Evolutionary conservation across 148 eudicot species (phyloP), one percentile per base, ranked within the genome.

Genomic region (Silene conica): DNA sequence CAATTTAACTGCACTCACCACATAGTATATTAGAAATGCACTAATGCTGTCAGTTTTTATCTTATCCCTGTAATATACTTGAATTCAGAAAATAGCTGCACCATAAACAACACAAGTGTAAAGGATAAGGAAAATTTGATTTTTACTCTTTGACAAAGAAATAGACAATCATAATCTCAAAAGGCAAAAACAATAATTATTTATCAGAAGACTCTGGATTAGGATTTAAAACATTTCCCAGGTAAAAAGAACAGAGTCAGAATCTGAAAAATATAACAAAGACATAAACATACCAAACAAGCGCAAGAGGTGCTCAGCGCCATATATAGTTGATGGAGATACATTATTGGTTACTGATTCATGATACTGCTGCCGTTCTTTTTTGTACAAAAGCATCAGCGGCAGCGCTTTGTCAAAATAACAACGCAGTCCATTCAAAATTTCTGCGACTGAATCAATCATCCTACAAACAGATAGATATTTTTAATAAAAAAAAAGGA

Each of bases 261-360:
- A 52, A 22, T 69, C 34, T 2, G 11, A 68, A 78, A 61, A 9
- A 38, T 6, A 18, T 55, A 72, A 67, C 28, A 69, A 55, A 21
- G 26, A 50, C 34, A 26, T 26, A 25, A 76, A 76, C 83, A 71
- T 93, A 95, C 99, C 99, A 85, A 95, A 95, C 31, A 95, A 88
- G 61, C 99, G 99, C 72, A 95, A 76, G n/a, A 95, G 86, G 88
- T 95, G 99, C 76, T 95, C 97, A 72, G 99, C 99, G 34, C 99
- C 99, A 80, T 95, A 95, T 75, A 92, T 63, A 43, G 84, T 85
- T 72, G 99, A 92, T 45, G 99, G 99, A 73, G 99, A 90, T 48
- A 77, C 87, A 80, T 89, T 73, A 76, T 84, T 91, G 63, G 79
- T 78, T 78, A 92, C 83, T 74, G 87, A 81, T 55, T 95, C 94